phyloP scores from a whole-genome alignment of 305 asterid species.

The Solanum hybrid region DNA sequence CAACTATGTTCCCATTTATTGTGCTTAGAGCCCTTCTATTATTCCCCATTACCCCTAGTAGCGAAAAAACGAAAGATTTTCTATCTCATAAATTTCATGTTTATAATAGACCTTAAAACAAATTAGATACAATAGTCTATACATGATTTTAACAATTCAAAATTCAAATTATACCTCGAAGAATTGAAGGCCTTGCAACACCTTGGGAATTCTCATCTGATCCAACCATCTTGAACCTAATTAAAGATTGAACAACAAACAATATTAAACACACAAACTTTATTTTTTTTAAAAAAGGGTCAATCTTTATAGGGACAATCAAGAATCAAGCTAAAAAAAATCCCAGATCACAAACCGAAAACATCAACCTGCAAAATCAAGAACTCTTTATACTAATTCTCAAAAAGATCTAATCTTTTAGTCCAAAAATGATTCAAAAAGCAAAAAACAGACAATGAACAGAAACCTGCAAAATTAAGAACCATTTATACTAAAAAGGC shows the following conservation, averaged over 20 bases:
- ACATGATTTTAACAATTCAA: not conserved
- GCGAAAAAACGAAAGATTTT: not conserved
- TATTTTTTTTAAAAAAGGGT: no score
- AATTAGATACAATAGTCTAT: not conserved
- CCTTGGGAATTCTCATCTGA: conserved; percentile 52
- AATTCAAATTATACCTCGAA: conserved; percentile 39
- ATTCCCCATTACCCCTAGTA: conserved; percentile 33
- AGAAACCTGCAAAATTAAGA: not conserved
- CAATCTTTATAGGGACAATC: not conserved
- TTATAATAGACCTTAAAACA: not conserved
- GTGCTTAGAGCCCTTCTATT: conserved; percentile 69
- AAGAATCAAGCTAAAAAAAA: not conserved
- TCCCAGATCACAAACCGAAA: not conserved
- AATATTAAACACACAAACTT: not conserved
- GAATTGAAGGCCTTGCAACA: conserved; percentile 39
- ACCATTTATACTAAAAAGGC: not conserved
- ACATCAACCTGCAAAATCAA: not conserved
- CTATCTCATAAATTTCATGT: not conserved
- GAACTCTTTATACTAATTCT: not conserved
- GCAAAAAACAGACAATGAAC: not conserved
- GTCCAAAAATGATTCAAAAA: not conserved
- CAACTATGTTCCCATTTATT: conserved; percentile 49
- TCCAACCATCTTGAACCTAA: conserved; percentile 38
- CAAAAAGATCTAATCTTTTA: not conserved
- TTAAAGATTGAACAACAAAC: not conserved